Evolutionary conservation across 2,329 filamentous ascomycete species (phyloP), one percentile per base, ranked within the genome.

Genomic region (Fusarium sp.): DNA sequence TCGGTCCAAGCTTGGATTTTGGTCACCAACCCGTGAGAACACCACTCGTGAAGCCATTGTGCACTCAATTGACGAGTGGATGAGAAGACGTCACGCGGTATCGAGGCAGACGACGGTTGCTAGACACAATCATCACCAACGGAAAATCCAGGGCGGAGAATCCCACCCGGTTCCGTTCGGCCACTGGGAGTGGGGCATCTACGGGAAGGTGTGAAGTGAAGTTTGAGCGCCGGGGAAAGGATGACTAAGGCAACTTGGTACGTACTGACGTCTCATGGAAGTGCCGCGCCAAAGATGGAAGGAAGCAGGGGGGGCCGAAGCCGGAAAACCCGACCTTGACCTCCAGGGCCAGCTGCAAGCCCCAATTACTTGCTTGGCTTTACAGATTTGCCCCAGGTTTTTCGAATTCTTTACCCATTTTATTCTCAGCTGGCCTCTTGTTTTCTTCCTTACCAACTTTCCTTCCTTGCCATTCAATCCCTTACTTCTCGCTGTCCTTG

Each of bases 31-130:
- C 83, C 82, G 83, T 79, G 83, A 84, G 75, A 87, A 80, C 79
- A 88, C 81, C 80, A 87, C 81, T 86, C 85, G 85, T 76, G 86
- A 83, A 81, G 85, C 85, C 86, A 88, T 88, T 78, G 78, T 84
- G 77, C 76, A 78, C 80, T 82, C 82, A 84, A 84, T 85, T 83
- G 82, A 80, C 72, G 73, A 71, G 68, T 68, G 64, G 62, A 64
- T 62, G 63, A 64, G 60, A 70, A 63, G 69, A 67, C 70, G 70
- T 73, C 72, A 72, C 73, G 68, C 73, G 73, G 67, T 68, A 60
- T 71, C 75, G 64, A 70, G 60, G 64, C 67, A 69, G 58, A 64
- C 68, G 68, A 69, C 65, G 68, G 62, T 57, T 67, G 58, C 70
- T 65, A 54, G 65, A 65, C 62, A 67, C 59, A 65, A 66, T 72